A percentile compares a stretch with the other conserved stretches of the same genome.
These are phyloP conservation scores for Hygrophoropsis aurantiaca DNA, from an alignment of 768 basidiomycete species.

Conservation along the genomic window DNA sequence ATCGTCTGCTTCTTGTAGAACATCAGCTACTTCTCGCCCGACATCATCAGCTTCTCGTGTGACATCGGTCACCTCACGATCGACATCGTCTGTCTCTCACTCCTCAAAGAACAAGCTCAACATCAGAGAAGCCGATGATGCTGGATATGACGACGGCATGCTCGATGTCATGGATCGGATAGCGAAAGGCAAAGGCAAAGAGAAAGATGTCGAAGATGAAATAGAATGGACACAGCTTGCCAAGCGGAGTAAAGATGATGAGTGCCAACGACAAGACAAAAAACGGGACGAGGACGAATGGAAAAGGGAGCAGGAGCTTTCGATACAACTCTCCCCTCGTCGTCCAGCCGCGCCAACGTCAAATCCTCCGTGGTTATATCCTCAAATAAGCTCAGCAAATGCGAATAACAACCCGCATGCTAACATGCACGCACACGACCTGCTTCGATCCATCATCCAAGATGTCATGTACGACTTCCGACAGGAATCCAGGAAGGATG, in stretches of 20 bases:
- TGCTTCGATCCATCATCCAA: conserved; percentile 62
- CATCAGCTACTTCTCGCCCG: not conserved
- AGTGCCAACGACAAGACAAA: conserved; percentile 7
- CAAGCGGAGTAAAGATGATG: conserved; percentile 35
- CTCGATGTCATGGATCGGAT: conserved; percentile 57
- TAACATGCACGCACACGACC: conserved; percentile 45
- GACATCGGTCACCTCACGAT: not conserved
- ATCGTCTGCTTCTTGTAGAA: not conserved
- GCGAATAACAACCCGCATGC: conserved; percentile 30
- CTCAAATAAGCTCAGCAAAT: conserved; percentile 23
- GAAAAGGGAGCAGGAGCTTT: conserved; percentile 34
- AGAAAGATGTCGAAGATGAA: conserved; percentile 20
- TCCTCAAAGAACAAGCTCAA: conserved; percentile 1
- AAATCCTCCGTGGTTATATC: conserved; percentile 36
- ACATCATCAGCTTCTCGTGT: conserved; percentile 1
- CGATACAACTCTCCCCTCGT: conserved; percentile 60
- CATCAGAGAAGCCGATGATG: conserved; percentile 12
- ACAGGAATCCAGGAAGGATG: conserved; percentile 66
- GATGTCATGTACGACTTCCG: conserved; percentile 77
- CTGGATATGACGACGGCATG: conserved; percentile 21
- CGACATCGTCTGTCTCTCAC: not conserved
- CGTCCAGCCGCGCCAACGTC: conserved; percentile 38
- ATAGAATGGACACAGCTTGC: conserved; percentile 44
- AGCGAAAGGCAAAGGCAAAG: conserved; percentile 31
- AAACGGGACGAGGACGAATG: not conserved